A percentile compares a stretch with the other conserved stretches of the same genome.
These are phyloP conservation scores for Aristolochia contorta DNA, from an alignment of 164 flowering plant genomes.

Conservation along the genomic window DNA sequence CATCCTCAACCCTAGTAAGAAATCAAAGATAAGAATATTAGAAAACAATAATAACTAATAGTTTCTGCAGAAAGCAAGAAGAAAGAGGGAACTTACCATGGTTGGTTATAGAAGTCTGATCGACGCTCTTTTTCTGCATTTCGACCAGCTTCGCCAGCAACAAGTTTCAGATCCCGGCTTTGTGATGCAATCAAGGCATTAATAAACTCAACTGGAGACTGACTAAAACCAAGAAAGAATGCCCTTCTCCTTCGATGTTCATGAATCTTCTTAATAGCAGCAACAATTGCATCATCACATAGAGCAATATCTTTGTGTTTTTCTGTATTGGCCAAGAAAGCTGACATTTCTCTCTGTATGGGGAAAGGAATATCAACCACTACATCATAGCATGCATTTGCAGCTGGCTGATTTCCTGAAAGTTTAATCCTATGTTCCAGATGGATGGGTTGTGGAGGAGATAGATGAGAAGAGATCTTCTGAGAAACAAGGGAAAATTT, in stretches of 20 bases:
- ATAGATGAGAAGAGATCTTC: conserved; percentile 57
- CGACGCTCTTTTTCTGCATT: conserved; percentile 60
- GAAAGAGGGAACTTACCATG: conserved; percentile 43
- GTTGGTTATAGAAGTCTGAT: conserved; percentile 67
- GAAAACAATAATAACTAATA: not conserved
- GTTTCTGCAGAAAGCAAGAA: not conserved
- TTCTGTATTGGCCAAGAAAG: conserved; percentile 47
- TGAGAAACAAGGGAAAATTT: conserved; percentile 55
- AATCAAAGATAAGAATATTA: not conserved
- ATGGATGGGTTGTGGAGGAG: conserved; percentile 59
- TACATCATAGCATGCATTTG: conserved; percentile 75
- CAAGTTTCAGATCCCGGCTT: conserved; percentile 69
- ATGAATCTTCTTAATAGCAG: conserved; percentile 65
- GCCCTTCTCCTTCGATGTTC: conserved; percentile 67
- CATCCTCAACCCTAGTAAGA: conserved; percentile 75
- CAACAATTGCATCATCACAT: conserved; percentile 57
- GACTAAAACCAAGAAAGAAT: conserved; percentile 85
- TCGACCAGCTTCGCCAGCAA: conserved; percentile 59
- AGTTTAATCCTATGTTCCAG: conserved; percentile 75
- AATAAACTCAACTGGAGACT: conserved; percentile 86
- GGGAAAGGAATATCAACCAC: conserved; percentile 67
- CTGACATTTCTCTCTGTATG: conserved; percentile 54
- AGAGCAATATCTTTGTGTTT: conserved; percentile 62
- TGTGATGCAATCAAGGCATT: conserved; percentile 79
- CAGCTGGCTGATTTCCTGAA: conserved; percentile 62